These are phyloP conservation scores for Moesziomyces parantarcticus DNA, from an alignment of 1,284 basidiomycete genomes.

Conservation along the genomic window DNA sequence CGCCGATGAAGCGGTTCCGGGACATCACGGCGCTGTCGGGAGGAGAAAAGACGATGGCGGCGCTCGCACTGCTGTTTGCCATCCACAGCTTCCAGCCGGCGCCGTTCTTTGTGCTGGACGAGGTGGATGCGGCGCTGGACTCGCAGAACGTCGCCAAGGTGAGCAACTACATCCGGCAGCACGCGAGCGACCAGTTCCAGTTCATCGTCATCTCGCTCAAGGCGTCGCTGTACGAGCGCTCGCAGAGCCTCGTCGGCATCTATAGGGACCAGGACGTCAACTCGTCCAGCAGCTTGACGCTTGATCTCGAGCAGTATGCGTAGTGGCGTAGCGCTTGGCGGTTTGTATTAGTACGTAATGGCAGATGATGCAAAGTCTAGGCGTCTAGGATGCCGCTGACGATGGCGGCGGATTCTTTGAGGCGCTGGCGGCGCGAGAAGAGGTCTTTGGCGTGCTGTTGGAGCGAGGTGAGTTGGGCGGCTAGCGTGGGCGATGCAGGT, in stretches of 20 bases:
- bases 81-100: slow-evolving; percentile 94
- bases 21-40: slow-evolving; percentile 99
- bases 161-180: slow-evolving; percentile 63
- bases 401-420: slow-evolving; percentile 34
- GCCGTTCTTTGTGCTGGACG: slow-evolving; percentile 98
- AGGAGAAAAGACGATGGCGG: slow-evolving; percentile 98
- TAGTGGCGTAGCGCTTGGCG: slow-evolving; percentile 8
- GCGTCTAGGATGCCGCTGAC: slow-evolving; percentile 37
- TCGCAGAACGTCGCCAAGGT: slow-evolving; percentile 65
- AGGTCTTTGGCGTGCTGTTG: slow-evolving; percentile 33
- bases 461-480: slow-evolving; percentile 5
- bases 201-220: slow-evolving; percentile 98
- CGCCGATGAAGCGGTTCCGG: slow-evolving; percentile 95
- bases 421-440: slow-evolving; percentile 29
- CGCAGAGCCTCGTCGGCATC: slow-evolving; percentile 90
- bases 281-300: slow-evolving; percentile 85
- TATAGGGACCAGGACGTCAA: slow-evolving; percentile 93
- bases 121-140: slow-evolving; percentile 90
- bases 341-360: no score
- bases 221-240: slow-evolving; percentile 80
- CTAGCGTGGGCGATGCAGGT: background rate
- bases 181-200: slow-evolving; percentile 77
- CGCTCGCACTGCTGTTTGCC: slow-evolving; percentile 91
- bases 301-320: slow-evolving; percentile 76
- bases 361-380: background rate